phyloP scores from a whole-genome alignment of 2,329 filamentous ascomycete species.

The Chrysoporthe puriensis region DNA sequence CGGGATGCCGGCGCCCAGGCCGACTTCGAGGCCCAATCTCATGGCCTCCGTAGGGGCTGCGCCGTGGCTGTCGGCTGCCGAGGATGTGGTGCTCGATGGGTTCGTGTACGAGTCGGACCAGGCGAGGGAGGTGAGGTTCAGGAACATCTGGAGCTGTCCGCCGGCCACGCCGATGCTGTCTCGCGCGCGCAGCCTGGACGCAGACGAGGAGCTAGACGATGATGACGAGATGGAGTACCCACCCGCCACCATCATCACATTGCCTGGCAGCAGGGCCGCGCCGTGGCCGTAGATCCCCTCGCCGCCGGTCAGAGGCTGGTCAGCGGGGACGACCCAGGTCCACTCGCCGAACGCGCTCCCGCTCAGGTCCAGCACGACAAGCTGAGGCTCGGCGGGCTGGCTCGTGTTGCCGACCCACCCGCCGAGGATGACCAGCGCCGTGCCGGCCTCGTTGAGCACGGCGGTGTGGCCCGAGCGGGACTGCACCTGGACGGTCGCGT shows the following conservation, averaged over 20 bases:
- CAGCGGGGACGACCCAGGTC: slow-evolving; percentile 68
- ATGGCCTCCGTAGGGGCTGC: slow-evolving; percentile 36
- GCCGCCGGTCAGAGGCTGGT: slow-evolving; percentile 46
- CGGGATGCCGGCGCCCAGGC: slow-evolving; percentile 65
- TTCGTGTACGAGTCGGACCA: slow-evolving; percentile 58
- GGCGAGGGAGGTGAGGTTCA: slow-evolving; percentile 60
- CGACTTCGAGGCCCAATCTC: slow-evolving; percentile 65
- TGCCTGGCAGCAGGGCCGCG: slow-evolving; percentile 65
- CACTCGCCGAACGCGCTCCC: slow-evolving; percentile 71
- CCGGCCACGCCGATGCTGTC: slow-evolving; percentile 28
- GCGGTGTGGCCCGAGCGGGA: slow-evolving; percentile 89
- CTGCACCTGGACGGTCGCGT: slow-evolving; percentile 56
- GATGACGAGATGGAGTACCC: slow-evolving; percentile 56
- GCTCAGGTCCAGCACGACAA: slow-evolving; percentile 76
- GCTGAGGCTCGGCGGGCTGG: slow-evolving; percentile 78
- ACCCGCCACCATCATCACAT: slow-evolving; percentile 70
- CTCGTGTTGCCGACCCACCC: slow-evolving; percentile 88
- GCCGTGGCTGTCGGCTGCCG: slow-evolving; percentile 6
- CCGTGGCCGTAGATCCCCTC: slow-evolving; percentile 65
- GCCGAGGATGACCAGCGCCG: slow-evolving; percentile 76
- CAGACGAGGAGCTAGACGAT: slow-evolving; percentile 26
- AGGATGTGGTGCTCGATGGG: slow-evolving; percentile 37
- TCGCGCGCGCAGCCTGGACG: slow-evolving; percentile 16
- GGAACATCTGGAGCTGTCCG: slow-evolving; percentile 45
- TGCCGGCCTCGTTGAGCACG: slow-evolving; percentile 77